Evolutionary conservation across 1,284 basidiomycete species (phyloP).

Genomic region (Hymenochaete sp.): DNA sequence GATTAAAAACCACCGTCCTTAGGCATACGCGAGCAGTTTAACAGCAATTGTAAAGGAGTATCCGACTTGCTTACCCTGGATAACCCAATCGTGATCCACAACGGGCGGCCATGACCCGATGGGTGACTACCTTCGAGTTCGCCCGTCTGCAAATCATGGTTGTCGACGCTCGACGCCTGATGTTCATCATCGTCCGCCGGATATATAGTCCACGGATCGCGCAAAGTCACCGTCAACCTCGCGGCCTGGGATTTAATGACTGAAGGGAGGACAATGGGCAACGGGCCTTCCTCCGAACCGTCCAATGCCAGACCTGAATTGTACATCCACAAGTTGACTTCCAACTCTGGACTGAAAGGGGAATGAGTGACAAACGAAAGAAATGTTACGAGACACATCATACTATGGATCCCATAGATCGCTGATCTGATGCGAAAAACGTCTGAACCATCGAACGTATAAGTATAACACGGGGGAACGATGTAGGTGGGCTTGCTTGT

Average conservation of each 20-base stretch:
- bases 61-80: constrained; percentile 1
- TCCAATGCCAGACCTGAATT: too few relatives aligned
- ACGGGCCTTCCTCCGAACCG: constrained; percentile 1
- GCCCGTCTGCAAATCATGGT: too few relatives aligned
- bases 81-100: constrained; percentile 8
- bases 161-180: too few relatives aligned
- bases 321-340: constrained; percentile 9
- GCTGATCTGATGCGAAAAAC: not conserved
- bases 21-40: too few relatives aligned
- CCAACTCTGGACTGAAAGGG: constrained; percentile 10
- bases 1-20: too few relatives aligned
- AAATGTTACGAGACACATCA: too few relatives aligned
- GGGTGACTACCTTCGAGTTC: too few relatives aligned
- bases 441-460: constrained; percentile 7
- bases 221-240: not conserved
- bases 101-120: fast-evolving
- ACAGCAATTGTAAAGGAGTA: too few relatives aligned
- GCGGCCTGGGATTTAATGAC: constrained; percentile 7
- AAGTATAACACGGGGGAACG: not conserved
- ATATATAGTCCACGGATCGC: too few relatives aligned
- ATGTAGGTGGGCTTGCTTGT: not conserved
- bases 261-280: not conserved
- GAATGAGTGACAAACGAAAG: not conserved
- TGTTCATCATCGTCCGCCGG: constrained; percentile 1
- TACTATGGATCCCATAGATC: constrained; percentile 10